These are phyloP conservation scores for Cutaneotrichosporon sp. DNA, from an alignment of 1,284 basidiomycete genomes.

Conservation along the genomic window DNA sequence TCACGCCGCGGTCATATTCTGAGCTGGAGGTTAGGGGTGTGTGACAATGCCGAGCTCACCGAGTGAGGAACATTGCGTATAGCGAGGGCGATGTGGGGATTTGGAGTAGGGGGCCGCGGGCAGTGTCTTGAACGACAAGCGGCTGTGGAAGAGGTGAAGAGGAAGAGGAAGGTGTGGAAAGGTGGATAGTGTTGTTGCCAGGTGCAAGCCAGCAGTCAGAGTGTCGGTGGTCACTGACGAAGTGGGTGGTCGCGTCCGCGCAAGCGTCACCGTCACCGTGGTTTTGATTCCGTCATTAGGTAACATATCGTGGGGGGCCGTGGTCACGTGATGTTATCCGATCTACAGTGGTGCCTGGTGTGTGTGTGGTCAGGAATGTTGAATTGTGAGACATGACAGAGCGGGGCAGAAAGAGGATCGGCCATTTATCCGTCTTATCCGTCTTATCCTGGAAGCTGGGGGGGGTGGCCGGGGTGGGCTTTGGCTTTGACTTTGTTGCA, in stretches of 20 bases:
- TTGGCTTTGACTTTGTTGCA: too few species aligned
- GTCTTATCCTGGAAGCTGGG: too few species aligned
- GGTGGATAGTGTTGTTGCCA: too few species aligned
- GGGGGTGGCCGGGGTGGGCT: too few species aligned
- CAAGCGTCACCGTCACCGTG: slow-evolving; percentile 14
- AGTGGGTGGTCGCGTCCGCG: slow-evolving; percentile 11
- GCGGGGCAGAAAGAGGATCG: too few species aligned
- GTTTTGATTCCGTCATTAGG: background rate
- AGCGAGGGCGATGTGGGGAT: too few species aligned
- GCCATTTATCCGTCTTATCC: too few species aligned
- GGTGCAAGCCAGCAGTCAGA: too few species aligned
- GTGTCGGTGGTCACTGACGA: background rate
- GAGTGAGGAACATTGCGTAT: slow-evolving; percentile 53
- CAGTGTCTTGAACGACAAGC: background rate
- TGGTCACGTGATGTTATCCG: slow-evolving; percentile 1
- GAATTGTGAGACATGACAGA: background rate
- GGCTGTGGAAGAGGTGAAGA: background rate
- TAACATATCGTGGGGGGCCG: background rate
- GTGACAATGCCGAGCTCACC: slow-evolving; percentile 32
- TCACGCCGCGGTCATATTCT: slow-evolving; percentile 84
- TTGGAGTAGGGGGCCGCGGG: background rate
- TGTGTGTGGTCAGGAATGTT: too few species aligned
- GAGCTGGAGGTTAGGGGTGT: slow-evolving; percentile 39
- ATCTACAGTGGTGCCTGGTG: slow-evolving; percentile 1
- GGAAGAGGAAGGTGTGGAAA: too few species aligned